Percentiles rank a stretch among this genome's conserved stretches.
These are phyloP conservation scores for Sutorius eximius DNA, from an alignment of 1,284 basidiomycete species.

Conservation along the genomic window DNA sequence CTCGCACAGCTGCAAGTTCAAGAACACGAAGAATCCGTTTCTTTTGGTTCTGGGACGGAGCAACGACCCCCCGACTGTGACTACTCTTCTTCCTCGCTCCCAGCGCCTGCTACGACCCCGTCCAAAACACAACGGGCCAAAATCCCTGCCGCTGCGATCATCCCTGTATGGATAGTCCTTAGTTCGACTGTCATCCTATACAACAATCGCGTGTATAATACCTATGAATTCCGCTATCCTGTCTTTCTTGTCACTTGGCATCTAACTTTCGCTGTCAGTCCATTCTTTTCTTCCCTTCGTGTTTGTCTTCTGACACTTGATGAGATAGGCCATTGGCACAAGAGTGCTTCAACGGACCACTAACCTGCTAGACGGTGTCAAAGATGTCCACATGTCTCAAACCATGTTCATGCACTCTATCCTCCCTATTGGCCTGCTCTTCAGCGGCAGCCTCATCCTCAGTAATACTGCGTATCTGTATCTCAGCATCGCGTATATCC, in stretches of 20 bases:
- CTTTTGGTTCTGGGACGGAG: conserved; percentile 1
- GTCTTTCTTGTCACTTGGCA: conserved; percentile 90
- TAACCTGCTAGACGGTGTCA: conserved; percentile 82
- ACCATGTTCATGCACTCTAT: conserved; percentile 87
- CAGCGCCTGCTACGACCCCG: conserved; percentile 26
- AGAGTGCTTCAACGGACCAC: conserved; percentile 89
- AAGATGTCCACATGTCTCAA: conserved; percentile 84
- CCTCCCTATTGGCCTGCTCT: conserved; percentile 90
- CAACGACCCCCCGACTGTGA: conserved; percentile 2
- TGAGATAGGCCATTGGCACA: conserved; percentile 77
- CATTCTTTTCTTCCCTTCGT: not conserved
- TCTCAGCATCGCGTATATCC: conserved; percentile 90
- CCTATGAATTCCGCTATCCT: conserved; percentile 80
- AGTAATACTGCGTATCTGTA: conserved; percentile 95
- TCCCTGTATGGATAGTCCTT: conserved; percentile 88
- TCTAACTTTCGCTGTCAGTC: conserved; percentile 75
- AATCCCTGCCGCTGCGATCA: conserved; percentile 66
- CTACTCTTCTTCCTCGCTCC: conserved; percentile 19
- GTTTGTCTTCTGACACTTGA: not conserved
- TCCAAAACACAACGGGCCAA: conserved; percentile 24
- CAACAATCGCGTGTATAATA: conserved; percentile 92
- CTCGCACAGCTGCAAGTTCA: conserved; percentile 18
- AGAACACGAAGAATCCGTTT: conserved; percentile 12
- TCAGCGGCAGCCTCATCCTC: conserved; percentile 89
- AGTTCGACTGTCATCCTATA: conserved; percentile 93